Conservation (phyloP, 108 stramenopile genomes). For the Fistulifera solaris region DNA sequence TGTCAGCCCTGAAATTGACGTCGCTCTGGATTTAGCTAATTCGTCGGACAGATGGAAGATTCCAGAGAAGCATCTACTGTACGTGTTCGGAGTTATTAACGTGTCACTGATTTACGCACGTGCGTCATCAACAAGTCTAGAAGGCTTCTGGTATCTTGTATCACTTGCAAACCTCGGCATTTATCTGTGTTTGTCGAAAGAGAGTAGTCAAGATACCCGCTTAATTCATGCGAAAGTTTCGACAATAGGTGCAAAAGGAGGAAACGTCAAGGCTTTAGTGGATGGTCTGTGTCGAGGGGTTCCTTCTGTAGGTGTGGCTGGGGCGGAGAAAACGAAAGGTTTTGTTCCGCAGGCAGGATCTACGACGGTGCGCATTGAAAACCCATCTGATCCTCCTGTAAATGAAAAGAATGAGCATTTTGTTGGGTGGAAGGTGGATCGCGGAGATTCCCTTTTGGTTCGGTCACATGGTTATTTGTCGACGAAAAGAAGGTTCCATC, state of each 20-base stretch:
- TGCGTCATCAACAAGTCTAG: conserved; percentile 25
- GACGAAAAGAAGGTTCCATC: conserved; percentile 65
- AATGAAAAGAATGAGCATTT: conserved; percentile 44
- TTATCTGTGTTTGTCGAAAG: conserved; percentile 26
- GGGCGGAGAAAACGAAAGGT: not conserved
- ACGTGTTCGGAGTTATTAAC: conserved; percentile 27
- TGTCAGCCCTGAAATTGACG: not conserved
- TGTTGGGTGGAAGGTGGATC: conserved; percentile 40
- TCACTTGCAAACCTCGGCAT: conserved; percentile 44
- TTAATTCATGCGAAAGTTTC: not conserved
- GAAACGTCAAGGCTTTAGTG: not conserved
- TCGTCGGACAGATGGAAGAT: conserved; percentile 11
- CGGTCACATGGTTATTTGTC: conserved; percentile 60
- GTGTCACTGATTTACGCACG: conserved; percentile 33
- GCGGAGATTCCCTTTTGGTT: conserved; percentile 34
- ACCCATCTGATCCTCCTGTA: conserved; percentile 39
- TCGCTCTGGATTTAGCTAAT: not conserved
- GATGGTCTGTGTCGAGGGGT: not conserved
- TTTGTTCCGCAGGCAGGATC: conserved; percentile 43
- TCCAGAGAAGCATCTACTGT: conserved; percentile 19
- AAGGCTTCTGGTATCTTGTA: conserved; percentile 51
- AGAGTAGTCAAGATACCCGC: not conserved
- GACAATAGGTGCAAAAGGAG: not conserved
- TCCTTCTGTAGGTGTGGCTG: not conserved
- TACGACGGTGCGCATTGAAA: conserved; percentile 45